These are phyloP conservation scores for Salix koriyanagi DNA, from an alignment of 345 rosid genomes.

Conservation along the genomic window DNA sequence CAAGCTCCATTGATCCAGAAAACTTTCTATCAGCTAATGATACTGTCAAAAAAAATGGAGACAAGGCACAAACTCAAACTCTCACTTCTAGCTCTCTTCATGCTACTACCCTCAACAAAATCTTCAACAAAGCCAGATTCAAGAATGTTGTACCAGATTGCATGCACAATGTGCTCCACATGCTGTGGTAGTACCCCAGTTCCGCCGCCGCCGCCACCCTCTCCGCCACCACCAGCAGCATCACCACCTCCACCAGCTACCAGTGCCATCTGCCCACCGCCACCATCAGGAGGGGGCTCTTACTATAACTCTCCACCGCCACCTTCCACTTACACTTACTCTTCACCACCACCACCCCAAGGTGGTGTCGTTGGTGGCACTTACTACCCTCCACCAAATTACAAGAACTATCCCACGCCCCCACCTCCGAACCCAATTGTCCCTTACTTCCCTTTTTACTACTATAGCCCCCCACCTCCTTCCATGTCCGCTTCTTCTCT, in stretches of 20 bases:
- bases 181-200: slow-evolving; percentile 54
- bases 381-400: slow-evolving; percentile 55
- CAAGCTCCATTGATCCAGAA: not conserved
- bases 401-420: slow-evolving; percentile 44
- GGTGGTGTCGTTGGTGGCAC: slow-evolving; percentile 36
- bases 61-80: slow-evolving; percentile 2
- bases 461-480: slow-evolving; percentile 61
- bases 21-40: not conserved
- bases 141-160: slow-evolving; percentile 36
- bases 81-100: slow-evolving; percentile 15
- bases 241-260: slow-evolving; percentile 47
- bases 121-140: slow-evolving; percentile 15
- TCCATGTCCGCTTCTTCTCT: slow-evolving; percentile 13
- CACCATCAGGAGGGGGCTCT: slow-evolving; percentile 35
- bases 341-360: slow-evolving; percentile 49
- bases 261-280: slow-evolving; percentile 47
- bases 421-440: slow-evolving; percentile 98
- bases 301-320: slow-evolving; percentile 68
- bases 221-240: slow-evolving; percentile 23
- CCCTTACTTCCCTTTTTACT: slow-evolving; percentile 93
- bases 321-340: slow-evolving; percentile 43
- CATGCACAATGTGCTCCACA: slow-evolving; percentile 84
- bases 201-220: slow-evolving; percentile 17
- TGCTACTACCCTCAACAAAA: slow-evolving; percentile 15
- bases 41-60: slow-evolving; percentile 29